Evolutionary conservation across 2,329 filamentous ascomycete genomes (phyloP).

Genomic region (Verticillium zaregamsianum): DNA sequence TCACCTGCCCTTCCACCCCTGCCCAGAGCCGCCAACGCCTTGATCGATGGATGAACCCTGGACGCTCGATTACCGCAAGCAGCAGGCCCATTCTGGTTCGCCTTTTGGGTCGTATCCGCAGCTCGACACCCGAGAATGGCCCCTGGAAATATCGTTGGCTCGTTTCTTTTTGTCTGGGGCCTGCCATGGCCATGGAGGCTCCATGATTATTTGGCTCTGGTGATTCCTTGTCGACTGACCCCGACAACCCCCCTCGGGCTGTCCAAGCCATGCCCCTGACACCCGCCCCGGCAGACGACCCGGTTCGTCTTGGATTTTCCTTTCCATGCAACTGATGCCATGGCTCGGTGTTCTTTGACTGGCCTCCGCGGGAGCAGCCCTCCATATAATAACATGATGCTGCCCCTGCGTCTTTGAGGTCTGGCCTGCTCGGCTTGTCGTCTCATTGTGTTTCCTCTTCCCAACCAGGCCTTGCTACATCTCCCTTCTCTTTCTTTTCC

Average conservation of each 20-base stretch:
- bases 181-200: background rate
- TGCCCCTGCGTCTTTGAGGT: background rate
- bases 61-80: background rate
- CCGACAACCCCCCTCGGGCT: background rate
- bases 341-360: background rate
- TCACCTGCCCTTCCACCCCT: background rate
- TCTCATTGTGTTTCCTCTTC: background rate
- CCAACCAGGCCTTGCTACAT: background rate
- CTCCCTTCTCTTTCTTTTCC: background rate
- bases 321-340: background rate
- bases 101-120: background rate
- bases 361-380: background rate
- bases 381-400: background rate
- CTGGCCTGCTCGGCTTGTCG: background rate
- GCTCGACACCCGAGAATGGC: background rate
- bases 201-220: background rate
- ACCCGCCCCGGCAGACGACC: background rate
- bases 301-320: background rate
- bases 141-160: background rate
- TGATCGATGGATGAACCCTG: background rate
- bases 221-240: background rate
- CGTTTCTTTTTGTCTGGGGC: background rate
- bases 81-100: background rate
- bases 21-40: background rate
- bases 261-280: background rate